Base-by-base conservation (phyloP, 2,329 filamentous ascomycete species). In the Alternaria gaisen region DNA sequence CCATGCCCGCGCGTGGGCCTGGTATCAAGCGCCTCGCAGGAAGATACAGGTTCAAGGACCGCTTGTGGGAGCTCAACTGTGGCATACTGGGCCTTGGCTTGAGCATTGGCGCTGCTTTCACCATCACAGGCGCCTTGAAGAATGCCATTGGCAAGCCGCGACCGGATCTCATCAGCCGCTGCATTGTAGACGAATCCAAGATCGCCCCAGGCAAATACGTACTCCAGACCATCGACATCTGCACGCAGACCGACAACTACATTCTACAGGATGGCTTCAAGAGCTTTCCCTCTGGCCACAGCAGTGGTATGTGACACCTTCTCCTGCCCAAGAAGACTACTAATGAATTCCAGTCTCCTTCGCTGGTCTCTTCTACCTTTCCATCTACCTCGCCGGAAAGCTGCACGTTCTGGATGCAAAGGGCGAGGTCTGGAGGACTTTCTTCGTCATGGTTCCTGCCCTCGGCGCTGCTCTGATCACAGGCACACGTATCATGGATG, bases 51-150 rank as follows among this genome's bases (percentile, higher is more conserved):
- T 81, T 85, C 67, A 84, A 84, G 68, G 84, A 87, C 65, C 80
- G 86, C 20, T 70, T 88, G n/a, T 88, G 86, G 86, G 85, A 88
- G 73, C 77, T 88, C 68, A 88, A 88, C 68, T 87, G 86, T 66
- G 86, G 86, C 3, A 81, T 87, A 11, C 71, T 88, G 26, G 86
- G 86, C n/a, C 74, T 88, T 58, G 70, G 85, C 16, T 73, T 88
- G 41, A 82, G 84, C 32, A 83, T 86, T 57, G 83, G 80, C 14
- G 75, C 83, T n/a, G 82, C 84, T 0, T 88, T 87, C 70, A 82
- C 86, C 22, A 85, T 88, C 50, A 88, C 86, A 61, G 77, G 84
- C 38, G 83, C 82, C 4, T 69, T 88, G 68, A 88, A 88, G 74
- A 87, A 85, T 68, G 83, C 85, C 3, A 85, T 85, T 63, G 86